Conservation (phyloP, 2,329 filamentous ascomycete genomes). For the Pseudogymnoascus pannorum region DNA sequence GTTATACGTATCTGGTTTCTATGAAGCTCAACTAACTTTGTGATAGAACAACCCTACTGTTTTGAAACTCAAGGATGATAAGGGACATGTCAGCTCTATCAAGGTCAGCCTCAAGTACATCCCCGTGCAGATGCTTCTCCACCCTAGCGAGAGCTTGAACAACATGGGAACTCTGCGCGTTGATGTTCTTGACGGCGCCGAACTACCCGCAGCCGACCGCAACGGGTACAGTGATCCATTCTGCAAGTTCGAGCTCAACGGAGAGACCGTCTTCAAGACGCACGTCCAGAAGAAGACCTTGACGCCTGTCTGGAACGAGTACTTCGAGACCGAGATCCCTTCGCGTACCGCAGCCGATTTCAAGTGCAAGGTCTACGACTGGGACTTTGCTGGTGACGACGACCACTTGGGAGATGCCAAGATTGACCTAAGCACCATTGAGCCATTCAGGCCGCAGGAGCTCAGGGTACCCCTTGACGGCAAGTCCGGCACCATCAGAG, state of each 20-base stretch:
- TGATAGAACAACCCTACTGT: slow-evolving; percentile 80
- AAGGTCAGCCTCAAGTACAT: slow-evolving; percentile 93
- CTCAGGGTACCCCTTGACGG: slow-evolving; percentile 71
- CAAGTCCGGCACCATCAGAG: slow-evolving; percentile 74
- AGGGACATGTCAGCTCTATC: slow-evolving; percentile 70
- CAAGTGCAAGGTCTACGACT: slow-evolving; percentile 79
- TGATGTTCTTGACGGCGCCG: slow-evolving; percentile 78
- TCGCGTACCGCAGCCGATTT: slow-evolving; percentile 83
- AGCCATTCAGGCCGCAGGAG: slow-evolving; percentile 78
- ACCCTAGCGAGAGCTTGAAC: slow-evolving; percentile 95
- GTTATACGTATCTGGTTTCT: slow-evolving; percentile 26
- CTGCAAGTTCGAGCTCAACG: slow-evolving; percentile 88
- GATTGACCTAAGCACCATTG: slow-evolving; percentile 71
- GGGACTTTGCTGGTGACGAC: slow-evolving; percentile 92
- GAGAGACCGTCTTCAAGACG: slow-evolving; percentile 86
- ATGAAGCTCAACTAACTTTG: slow-evolving; percentile 17
- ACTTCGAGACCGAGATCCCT: slow-evolving; percentile 75
- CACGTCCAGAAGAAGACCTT: slow-evolving; percentile 96
- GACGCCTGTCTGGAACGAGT: slow-evolving; percentile 91
- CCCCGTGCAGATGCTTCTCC: slow-evolving; percentile 86
- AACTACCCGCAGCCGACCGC: slow-evolving; percentile 87
- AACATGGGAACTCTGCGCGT: slow-evolving; percentile 94
- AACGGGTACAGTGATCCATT: slow-evolving; percentile 98
- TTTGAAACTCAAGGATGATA: slow-evolving; percentile 69
- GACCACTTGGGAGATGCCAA: slow-evolving; percentile 75